Percentiles rank a stretch among this genome's conserved stretches.
phyloP scores from a whole-genome alignment of 805 yeast genomes.

The Metschnikowia amazonensis region DNA sequence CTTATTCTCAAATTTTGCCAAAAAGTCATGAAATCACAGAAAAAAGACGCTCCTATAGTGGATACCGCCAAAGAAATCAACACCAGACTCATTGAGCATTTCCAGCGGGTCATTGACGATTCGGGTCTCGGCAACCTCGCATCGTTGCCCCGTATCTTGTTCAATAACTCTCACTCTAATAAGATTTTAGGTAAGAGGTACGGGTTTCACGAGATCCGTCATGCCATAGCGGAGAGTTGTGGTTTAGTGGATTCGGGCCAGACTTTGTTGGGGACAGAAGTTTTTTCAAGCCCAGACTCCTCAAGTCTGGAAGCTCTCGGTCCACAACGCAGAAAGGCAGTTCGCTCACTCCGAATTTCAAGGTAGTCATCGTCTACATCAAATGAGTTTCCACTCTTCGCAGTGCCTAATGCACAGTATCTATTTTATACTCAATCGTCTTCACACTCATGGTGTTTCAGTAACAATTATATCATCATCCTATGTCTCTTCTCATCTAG shows the following conservation, averaged over 20 bases:
- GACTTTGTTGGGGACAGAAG: background rate
- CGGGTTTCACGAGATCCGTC: constrained; percentile 54
- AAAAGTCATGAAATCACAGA: constrained; percentile 6
- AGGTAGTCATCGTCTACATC: background rate
- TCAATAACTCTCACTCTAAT: constrained; percentile 48
- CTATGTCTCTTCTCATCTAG: background rate
- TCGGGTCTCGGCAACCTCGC: constrained; percentile 33
- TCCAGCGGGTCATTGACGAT: constrained; percentile 35
- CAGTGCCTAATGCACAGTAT: background rate
- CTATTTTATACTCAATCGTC: background rate
- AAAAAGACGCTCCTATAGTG: constrained; percentile 8
- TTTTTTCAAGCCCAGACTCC: too few relatives aligned
- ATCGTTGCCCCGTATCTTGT: constrained; percentile 42
- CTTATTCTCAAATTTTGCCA: constrained; percentile 30
- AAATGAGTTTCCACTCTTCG: too few relatives aligned
- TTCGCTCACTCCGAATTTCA: background rate
- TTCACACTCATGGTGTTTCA: background rate
- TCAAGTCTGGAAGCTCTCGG: background rate
- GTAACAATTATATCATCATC: background rate
- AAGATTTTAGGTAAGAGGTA: constrained; percentile 35
- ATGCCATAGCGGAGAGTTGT: constrained; percentile 51
- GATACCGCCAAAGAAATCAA: constrained; percentile 22
- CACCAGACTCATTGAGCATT: constrained; percentile 23
- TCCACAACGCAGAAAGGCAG: too few relatives aligned
- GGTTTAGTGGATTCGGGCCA: constrained; percentile 27